Evolutionary conservation across 495 filamentous ascomycete genomes (phyloP), one percentile per base, ranked within the genome.

Genomic region (Neurospora sublineolata): DNA sequence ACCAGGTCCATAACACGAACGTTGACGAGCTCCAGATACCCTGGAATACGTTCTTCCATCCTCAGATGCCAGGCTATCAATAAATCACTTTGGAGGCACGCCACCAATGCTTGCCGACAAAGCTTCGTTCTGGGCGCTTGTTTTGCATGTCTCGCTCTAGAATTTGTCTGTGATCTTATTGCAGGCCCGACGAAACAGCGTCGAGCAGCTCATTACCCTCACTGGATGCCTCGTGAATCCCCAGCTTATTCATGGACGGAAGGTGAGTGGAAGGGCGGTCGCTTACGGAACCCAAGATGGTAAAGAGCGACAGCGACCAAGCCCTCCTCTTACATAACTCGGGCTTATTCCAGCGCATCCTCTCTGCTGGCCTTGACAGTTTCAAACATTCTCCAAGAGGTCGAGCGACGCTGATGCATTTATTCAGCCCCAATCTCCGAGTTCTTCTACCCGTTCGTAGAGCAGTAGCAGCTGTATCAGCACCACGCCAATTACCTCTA

Each of bases 31-130:
- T 30, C 3, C 74, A 76, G 46, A 77, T 76, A 37, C 71, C 70
- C 16, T 79, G 76, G 74, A 69, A 68, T 36, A 69, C 67, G 3
- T 79, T 77, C 42, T 79, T 79, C 23, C 73, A 71, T 27, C 11
- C 74, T 20, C 41, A 16, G 30, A 64, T 64, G 52, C 52, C 52
- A 33, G 27, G 52, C 27, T 64, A 64, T 64, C 52, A 64, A 33
- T 64, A 18, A 64, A 18, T 18, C 3, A 20, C 40, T 42, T 42
- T 14, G 38, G 14, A 0, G 16, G 16, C 40, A 42, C 1, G n/a
- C 1, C 16, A 42, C 0, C 40, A 42, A 8, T 0, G 40, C 3
- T 44, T 44, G 6, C 41, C 7, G 8, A 44, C 10, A 44, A 44
- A 41, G 39, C 39, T 1, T 5, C 37, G 40, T 42, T 42, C 42